Base-by-base conservation (phyloP, 106 monocot species). In the Dendrobium officinale region DNA sequence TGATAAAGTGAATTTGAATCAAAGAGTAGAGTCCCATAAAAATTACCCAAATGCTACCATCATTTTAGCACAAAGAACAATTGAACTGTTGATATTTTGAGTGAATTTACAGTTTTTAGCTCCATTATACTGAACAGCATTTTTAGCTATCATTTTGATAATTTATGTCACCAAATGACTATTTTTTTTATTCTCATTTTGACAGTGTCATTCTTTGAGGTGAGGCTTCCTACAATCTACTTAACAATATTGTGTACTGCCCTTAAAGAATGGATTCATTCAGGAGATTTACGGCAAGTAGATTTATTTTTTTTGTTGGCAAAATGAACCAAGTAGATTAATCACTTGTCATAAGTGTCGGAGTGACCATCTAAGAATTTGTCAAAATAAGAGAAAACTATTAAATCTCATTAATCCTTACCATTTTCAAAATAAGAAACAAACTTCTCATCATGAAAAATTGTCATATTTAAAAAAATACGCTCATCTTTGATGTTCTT, bases 131-230 rank as follows among this genome's bases (percentile, higher is more conserved):
- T 37, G 0, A 37, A 37, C 37, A 37, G 37, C 37, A 37, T 37
- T 37, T 37, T 37, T 37, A 37, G 37, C 37, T 37, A 37, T 37
- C 37, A 37, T 37, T 0, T 37, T 37, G 37, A 73, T n/a, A 11
- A 61, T 61, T 61, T 61, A 61, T 61, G 24, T 61, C 22, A 22
- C 4, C 4, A 61, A n/a, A 61, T 61, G 15, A 22, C 58, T 49
- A 44, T n/a, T 78, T 70, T 75, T 19, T 13, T 40, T 18, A 7
- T 49, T 61, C 61, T 61, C 44, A 33, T 67, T 67, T 86, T 83
- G 67, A 58, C 96, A 96, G 96, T 92, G 83, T 96, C 96, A 42
- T 96, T 96, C 89, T 92, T 96, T 37, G 96, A 96, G 96, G 96
- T 96, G 92, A 96, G 93, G 61, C 78, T 61, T 37, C 44, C 16